phyloP scores from a whole-genome alignment of 768 basidiomycete genomes.

The Lentinus brumalis region DNA sequence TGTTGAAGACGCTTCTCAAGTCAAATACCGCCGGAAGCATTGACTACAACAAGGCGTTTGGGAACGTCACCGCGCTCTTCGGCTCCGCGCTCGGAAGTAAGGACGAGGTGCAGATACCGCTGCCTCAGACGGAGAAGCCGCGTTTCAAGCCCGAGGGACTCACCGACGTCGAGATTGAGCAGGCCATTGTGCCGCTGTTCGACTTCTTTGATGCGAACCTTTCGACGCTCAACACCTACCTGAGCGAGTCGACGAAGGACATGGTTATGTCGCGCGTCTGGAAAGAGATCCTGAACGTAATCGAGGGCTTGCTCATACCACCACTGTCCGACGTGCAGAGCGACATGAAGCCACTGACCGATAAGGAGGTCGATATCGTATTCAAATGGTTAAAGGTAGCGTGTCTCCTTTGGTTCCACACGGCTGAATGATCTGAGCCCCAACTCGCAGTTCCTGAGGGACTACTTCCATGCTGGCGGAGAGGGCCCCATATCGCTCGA shows the following conservation, averaged over 20 bases:
- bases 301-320: constrained; percentile 90
- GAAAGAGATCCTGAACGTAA: constrained; percentile 89
- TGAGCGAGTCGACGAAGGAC: constrained; percentile 83
- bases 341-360: constrained; percentile 88
- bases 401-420: background rate
- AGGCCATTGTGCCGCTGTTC: constrained; percentile 87
- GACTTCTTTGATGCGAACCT: constrained; percentile 97
- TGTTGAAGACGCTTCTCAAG: constrained; percentile 81
- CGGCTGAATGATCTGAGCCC: background rate
- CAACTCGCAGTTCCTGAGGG: constrained; percentile 73
- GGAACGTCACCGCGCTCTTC: constrained; percentile 79
- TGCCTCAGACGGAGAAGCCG: constrained; percentile 74
- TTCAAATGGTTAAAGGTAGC: constrained; percentile 96
- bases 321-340: constrained; percentile 83
- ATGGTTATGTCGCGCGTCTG: constrained; percentile 92
- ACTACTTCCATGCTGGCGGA: constrained; percentile 94
- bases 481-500: constrained; percentile 90
- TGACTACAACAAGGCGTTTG: constrained; percentile 90
- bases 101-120: constrained; percentile 75
- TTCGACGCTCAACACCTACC: constrained; percentile 84
- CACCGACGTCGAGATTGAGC: constrained; percentile 92
- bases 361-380: constrained; percentile 98
- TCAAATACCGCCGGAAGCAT: constrained; percentile 46
- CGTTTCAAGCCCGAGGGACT: constrained; percentile 78
- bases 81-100: constrained; percentile 72